Evolutionary conservation across 495 filamentous ascomycete genomes (phyloP).

Genomic region (Cladorrhinum samala): DNA sequence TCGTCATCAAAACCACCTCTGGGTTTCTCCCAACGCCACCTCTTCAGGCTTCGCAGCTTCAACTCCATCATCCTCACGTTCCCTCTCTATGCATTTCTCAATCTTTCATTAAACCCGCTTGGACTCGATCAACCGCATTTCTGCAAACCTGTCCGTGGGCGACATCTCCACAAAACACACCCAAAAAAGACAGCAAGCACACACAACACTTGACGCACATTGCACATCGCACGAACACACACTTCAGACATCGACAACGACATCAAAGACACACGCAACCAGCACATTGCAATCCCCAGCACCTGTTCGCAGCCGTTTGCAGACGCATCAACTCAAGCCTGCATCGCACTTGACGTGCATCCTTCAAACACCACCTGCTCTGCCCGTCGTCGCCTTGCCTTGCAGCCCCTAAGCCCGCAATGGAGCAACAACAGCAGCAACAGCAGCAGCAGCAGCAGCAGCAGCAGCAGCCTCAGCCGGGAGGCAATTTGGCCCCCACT

Average conservation of each 20-base stretch:
- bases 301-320: slow-evolving; percentile 6
- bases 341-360: slow-evolving; percentile 49
- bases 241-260: not conserved
- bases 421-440: slow-evolving; percentile 67
- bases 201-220: not conserved
- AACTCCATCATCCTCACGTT: slow-evolving; percentile 23
- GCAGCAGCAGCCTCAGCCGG: slow-evolving; percentile 44
- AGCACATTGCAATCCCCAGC: too few relatives aligned
- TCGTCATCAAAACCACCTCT: slow-evolving; percentile 24
- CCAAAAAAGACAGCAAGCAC: slow-evolving; percentile 9
- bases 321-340: slow-evolving; percentile 13
- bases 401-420: slow-evolving; percentile 34
- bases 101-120: slow-evolving; percentile 33
- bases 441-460: slow-evolving; percentile 51
- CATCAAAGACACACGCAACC: slow-evolving; percentile 4
- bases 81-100: slow-evolving; percentile 24
- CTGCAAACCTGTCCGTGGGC: slow-evolving; percentile 23
- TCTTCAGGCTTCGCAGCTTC: slow-evolving; percentile 17
- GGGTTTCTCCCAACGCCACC: slow-evolving; percentile 14
- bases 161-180: slow-evolving; percentile 20
- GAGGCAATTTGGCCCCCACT: slow-evolving; percentile 70
- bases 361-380: slow-evolving; percentile 8
- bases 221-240: not conserved
- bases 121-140: slow-evolving; percentile 17
- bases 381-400: slow-evolving; percentile 1